Percentiles rank a stretch among this genome's conserved stretches.
These are phyloP conservation scores for Cyanidiococcus yangmingshanensis DNA, from an alignment of 23 red algal species.

Conservation along the genomic window DNA sequence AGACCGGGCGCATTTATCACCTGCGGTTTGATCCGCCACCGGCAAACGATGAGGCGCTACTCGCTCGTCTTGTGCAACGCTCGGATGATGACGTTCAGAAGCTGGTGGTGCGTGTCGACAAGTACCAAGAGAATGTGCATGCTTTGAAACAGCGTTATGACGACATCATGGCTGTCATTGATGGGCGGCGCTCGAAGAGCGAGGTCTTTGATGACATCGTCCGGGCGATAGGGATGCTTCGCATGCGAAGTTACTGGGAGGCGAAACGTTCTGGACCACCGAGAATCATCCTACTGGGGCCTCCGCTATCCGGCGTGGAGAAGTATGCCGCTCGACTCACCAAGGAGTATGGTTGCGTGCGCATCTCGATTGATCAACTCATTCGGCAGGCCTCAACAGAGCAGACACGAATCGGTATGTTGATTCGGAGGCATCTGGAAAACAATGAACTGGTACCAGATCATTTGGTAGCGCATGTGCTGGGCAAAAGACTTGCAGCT, in stretches of 20 bases:
- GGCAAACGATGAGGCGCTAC: constrained; percentile 26
- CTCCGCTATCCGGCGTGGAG: background rate
- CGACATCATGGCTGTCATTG: constrained; percentile 36
- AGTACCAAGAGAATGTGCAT: constrained; percentile 58
- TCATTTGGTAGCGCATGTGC: constrained; percentile 40
- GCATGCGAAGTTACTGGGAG: background rate
- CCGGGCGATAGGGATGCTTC: constrained; percentile 37
- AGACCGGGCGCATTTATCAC: constrained; percentile 88
- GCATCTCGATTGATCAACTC: constrained; percentile 35
- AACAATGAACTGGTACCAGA: constrained; percentile 20
- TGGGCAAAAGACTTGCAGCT: constrained; percentile 16
- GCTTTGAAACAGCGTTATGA: constrained; percentile 60
- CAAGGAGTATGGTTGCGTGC: constrained; percentile 46
- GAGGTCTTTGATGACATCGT: constrained; percentile 56
- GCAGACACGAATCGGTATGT: background rate
- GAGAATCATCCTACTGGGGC: constrained; percentile 13
- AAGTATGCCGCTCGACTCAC: constrained; percentile 16
- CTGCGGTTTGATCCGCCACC: constrained; percentile 68
- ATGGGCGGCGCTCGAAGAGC: constrained; percentile 58
- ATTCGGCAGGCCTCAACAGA: constrained; percentile 29
- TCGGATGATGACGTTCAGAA: constrained; percentile 89
- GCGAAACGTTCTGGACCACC: background rate
- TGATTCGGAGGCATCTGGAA: constrained; percentile 1
- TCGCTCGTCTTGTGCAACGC: constrained; percentile 51
- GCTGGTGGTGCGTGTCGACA: constrained; percentile 41